Base-by-base conservation (phyloP, 768 basidiomycete species). In the Kwoniella heveanensis region DNA sequence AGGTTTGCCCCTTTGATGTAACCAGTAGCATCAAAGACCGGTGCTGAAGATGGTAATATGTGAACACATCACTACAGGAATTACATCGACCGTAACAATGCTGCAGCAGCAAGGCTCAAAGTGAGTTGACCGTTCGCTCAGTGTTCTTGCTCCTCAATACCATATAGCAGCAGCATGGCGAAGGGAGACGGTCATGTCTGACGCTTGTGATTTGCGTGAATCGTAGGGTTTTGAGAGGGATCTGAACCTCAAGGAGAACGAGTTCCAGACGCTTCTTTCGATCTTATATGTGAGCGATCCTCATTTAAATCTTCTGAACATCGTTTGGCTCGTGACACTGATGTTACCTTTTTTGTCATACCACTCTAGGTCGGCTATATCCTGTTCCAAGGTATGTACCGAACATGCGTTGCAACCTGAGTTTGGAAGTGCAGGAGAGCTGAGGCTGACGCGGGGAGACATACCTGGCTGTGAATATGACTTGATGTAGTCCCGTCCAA, bases 221-320 rank as follows among this genome's bases (percentile, higher is more conserved):
- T 7, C 36, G 19, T 37, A 78, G 22, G 71, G 81, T 0, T 64
- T 80, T 36, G 76, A 72, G 49, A 56, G 32, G 19, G 81, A 81
- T 55, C 68, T 81, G 1, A 55, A 66, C 0, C 64, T 80, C 17
- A 71, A 57, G 5, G 77, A 71, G 19, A 48, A 36, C 1, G 58
- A 81, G 49, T 79, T 74, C 55, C 69, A 65, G 17, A 71, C 69
- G 10, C 56, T 71, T 24, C 62, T 78, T 2, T 78, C 77, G 0
- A 78, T 79, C 54, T 68, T 79, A 15, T 79, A 69, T 39, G 62
- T 67, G 49, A 57, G 61, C 32, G n/a, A 17, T 15, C 2, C n/a
- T n/a, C 1, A 48, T 36, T 36, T 37, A 2, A 24, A 50, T 2
- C 5, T 22, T 25, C 22, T 53, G 12, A 19, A 6, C 17, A 52